Conservation (phyloP, 352 stramenopile genomes). For the Phytophthora fragariae region DNA sequence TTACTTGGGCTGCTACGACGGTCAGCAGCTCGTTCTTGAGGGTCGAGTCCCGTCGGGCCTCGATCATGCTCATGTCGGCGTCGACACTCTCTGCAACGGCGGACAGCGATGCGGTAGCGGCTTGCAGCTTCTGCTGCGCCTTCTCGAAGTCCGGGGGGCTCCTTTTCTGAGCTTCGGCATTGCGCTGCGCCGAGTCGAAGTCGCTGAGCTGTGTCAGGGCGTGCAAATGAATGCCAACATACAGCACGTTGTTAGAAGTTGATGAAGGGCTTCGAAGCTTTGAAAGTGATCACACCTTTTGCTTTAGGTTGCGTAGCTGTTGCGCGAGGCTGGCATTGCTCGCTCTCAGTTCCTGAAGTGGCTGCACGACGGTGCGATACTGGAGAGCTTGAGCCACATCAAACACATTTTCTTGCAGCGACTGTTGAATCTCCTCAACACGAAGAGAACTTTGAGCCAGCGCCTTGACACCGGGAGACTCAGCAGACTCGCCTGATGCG, state of each 20-base stretch:
- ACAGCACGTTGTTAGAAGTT: not conserved
- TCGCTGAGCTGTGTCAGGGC: conserved; percentile 61
- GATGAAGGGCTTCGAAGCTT: not conserved
- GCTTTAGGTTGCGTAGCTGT: conserved; percentile 60
- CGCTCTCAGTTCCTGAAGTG: conserved; percentile 50
- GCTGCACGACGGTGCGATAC: conserved; percentile 46
- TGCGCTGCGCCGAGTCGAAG: conserved; percentile 75
- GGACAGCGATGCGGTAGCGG: conserved; percentile 56
- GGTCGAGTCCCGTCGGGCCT: conserved; percentile 63
- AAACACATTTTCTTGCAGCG: conserved; percentile 56
- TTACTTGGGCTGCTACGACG: conserved; percentile 71
- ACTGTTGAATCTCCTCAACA: conserved; percentile 68
- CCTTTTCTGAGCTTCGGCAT: conserved; percentile 65
- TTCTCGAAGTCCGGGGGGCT: conserved; percentile 76
- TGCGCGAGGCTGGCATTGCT: conserved; percentile 52
- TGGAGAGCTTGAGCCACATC: conserved; percentile 56
- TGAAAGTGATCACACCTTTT: conserved; percentile 37
- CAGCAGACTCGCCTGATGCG: conserved; percentile 14
- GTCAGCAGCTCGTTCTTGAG: conserved; percentile 86
- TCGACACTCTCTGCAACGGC: conserved; percentile 71
- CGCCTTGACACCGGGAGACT: conserved; percentile 38
- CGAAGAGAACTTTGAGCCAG: conserved; percentile 62
- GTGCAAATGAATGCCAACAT: not conserved
- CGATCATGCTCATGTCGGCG: conserved; percentile 65
- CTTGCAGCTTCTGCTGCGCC: conserved; percentile 62